Evolutionary conservation across 176 grass and related monocot genomes (phyloP).

Genomic region (Tuctoria greenei): DNA sequence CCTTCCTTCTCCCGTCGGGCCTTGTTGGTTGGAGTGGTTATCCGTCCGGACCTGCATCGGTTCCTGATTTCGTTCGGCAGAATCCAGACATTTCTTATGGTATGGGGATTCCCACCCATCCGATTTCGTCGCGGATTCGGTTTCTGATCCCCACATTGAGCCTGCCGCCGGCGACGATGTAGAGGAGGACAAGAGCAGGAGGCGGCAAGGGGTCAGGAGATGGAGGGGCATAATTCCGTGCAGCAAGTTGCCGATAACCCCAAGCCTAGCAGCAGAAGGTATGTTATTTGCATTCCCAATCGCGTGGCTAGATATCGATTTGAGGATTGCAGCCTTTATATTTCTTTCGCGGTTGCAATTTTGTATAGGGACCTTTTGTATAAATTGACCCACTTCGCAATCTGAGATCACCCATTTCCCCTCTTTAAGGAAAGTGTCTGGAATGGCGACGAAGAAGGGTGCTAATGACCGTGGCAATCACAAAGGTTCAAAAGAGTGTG

Average conservation of each 20-base stretch:
- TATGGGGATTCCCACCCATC: not conserved
- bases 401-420: not conserved
- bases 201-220: not conserved
- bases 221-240: conserved; percentile 36
- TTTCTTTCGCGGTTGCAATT: not conserved
- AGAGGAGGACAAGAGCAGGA: conserved; percentile 26
- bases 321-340: not conserved
- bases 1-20: not conserved
- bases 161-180: conserved; percentile 12
- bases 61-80: not conserved
- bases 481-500: not conserved
- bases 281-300: not conserved
- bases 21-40: not conserved
- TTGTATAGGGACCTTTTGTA: too few relatives aligned
- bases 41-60: not conserved
- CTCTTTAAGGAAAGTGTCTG: conserved; percentile 31
- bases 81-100: not conserved
- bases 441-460: conserved; percentile 11
- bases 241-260: conserved; percentile 28
- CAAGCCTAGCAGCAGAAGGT: conserved; percentile 30
- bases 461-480: not conserved
- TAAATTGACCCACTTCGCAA: not conserved
- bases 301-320: not conserved
- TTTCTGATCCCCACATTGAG: not conserved
- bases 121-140: not conserved